These are phyloP conservation scores for Exophiala xenobiotica DNA, from an alignment of 2,329 filamentous ascomycete genomes.

Conservation along the genomic window DNA sequence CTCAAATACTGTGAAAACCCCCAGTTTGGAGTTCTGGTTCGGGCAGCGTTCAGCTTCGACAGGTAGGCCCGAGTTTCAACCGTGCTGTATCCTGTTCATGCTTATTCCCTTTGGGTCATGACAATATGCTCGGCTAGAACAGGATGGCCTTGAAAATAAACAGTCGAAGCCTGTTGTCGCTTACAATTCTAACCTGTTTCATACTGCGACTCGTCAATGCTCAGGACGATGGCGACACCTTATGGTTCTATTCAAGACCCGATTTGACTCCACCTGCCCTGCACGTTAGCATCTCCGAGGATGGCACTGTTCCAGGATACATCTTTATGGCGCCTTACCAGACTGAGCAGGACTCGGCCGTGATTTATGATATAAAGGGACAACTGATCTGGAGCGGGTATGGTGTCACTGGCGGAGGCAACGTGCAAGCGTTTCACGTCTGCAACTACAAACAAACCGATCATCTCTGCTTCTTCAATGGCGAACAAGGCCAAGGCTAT, in stretches of 20 bases:
- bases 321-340: neutral
- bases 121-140: too few species aligned
- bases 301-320: neutral
- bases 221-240: constrained; percentile 33
- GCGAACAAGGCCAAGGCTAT: neutral
- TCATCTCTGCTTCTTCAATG: neutral
- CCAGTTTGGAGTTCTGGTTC: too few species aligned
- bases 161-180: neutral
- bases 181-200: neutral
- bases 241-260: neutral
- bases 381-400: neutral
- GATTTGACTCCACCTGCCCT: constrained; percentile 29
- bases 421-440: neutral
- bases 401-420: neutral
- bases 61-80: too few species aligned
- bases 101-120: too few species aligned
- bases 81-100: too few species aligned
- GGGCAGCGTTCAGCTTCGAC: too few species aligned
- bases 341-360: neutral
- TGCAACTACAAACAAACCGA: neutral
- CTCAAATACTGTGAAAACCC: too few species aligned
- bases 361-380: neutral
- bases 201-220: constrained; percentile 45
- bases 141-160: too few species aligned
- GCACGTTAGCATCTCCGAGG: constrained; percentile 15